These are phyloP conservation scores for Annulohypoxylon maeteangense DNA, from an alignment of 495 filamentous ascomycete genomes.

Conservation along the genomic window DNA sequence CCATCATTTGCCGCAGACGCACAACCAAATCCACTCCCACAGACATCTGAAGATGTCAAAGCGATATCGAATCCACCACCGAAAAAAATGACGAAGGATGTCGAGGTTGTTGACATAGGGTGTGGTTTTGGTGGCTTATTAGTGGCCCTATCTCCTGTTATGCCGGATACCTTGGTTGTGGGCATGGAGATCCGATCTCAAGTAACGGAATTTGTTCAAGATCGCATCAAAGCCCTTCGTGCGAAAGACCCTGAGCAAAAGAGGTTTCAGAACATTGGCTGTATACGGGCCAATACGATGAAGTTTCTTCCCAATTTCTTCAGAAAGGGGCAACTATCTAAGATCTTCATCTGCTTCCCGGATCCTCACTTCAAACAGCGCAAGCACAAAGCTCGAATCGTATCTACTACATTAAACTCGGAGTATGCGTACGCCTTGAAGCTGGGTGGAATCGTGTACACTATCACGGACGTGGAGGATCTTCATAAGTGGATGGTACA, in stretches of 20 bases:
- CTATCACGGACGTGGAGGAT: conserved; percentile 96
- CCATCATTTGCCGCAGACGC: conserved; percentile 68
- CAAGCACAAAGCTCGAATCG: conserved; percentile 96
- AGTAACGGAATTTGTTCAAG: conserved; percentile 88
- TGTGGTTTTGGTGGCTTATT: conserved; percentile 95
- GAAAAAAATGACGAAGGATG: conserved; percentile 67
- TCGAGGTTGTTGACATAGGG: conserved; percentile 97
- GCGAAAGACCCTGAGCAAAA: conserved; percentile 66
- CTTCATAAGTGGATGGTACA: conserved; percentile 91
- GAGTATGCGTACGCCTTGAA: conserved; percentile 92
- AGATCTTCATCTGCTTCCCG: conserved; percentile 97
- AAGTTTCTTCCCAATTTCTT: conserved; percentile 99
- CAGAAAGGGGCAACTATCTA: conserved; percentile 75
- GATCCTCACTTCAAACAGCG: conserved; percentile 98
- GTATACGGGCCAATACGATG: conserved; percentile 93
- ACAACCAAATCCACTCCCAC: conserved; percentile 14
- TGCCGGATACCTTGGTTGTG: conserved; percentile 85
- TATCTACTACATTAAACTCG: conserved; percentile 84
- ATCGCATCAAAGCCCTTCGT: conserved; percentile 84
- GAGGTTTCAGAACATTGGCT: conserved; percentile 85
- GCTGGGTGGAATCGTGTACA: conserved; percentile 88
- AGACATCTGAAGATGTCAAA: conserved; percentile 21
- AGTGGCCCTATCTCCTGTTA: conserved; percentile 80
- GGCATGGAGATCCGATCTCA: conserved; percentile 92
- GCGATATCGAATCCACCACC: conserved; percentile 33